These are phyloP conservation scores for Theobroma grandiflorum DNA, from an alignment of 441 rosid genomes.

Conservation along the genomic window DNA sequence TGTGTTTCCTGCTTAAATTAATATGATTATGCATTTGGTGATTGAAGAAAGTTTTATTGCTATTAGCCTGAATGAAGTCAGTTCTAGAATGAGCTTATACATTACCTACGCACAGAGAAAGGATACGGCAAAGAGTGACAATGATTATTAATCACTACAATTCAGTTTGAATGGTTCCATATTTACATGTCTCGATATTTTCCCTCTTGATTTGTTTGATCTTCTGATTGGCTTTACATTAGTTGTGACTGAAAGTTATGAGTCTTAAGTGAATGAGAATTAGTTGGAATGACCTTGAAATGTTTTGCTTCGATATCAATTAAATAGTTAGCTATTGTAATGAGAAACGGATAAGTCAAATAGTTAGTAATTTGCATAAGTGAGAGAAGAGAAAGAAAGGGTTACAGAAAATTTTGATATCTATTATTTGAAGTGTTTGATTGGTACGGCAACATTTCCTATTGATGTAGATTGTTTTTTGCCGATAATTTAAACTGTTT, in stretches of 20 bases:
- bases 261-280: no score
- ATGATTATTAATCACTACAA: background rate
- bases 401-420: background rate
- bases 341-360: background rate
- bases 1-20: background rate
- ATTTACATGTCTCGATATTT: background rate
- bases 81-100: background rate
- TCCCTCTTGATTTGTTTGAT: background rate
- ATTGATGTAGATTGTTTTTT: background rate
- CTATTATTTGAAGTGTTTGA: background rate
- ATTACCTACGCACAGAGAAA: background rate
- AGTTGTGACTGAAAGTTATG: no score
- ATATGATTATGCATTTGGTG: background rate
- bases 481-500: no score
- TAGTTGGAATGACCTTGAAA: no score
- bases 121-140: background rate
- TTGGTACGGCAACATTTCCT: background rate
- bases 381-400: background rate
- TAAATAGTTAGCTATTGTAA: background rate
- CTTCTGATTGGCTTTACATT: background rate
- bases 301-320: background rate
- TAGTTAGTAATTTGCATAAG: no score
- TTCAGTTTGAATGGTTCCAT: background rate
- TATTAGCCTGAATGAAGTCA: background rate
- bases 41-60: background rate